phyloP scores from a whole-genome alignment of 345 rosid genomes.

The Gossypioides kirkii region DNA sequence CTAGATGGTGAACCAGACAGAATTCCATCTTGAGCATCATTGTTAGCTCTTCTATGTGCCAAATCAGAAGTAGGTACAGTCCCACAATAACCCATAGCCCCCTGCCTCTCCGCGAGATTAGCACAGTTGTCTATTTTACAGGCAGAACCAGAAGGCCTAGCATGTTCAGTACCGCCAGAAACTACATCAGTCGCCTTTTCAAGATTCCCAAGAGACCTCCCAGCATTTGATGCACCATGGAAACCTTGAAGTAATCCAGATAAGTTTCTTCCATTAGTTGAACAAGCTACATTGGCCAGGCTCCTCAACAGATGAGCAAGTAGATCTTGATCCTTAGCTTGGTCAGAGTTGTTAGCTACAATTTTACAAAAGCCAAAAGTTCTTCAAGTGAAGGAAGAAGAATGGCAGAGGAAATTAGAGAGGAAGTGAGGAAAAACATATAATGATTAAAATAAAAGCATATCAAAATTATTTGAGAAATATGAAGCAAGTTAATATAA shows the following conservation, averaged over 20 bases:
- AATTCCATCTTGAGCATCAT: conserved; percentile 14
- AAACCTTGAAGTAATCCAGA: conserved; percentile 44
- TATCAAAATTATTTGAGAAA: background rate
- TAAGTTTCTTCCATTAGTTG: conserved; percentile 32
- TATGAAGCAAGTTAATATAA: background rate
- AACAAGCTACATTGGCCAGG: conserved; percentile 37
- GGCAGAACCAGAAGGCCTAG: conserved; percentile 32
- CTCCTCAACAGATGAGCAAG: conserved; percentile 55
- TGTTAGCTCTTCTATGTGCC: conserved; percentile 18
- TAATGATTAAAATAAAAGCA: background rate
- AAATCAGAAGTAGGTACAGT: conserved; percentile 24
- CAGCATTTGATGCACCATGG: conserved; percentile 27
- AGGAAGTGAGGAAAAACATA: background rate
- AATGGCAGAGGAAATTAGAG: background rate
- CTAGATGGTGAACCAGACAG: conserved; percentile 14
- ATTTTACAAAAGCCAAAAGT: conserved; percentile 16
- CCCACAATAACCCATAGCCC: conserved; percentile 22
- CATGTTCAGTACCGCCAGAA: conserved; percentile 22
- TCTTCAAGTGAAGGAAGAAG: conserved; percentile 2
- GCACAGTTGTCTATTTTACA: conserved; percentile 21
- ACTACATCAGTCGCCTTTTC: conserved; percentile 21
- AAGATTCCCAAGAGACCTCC: conserved; percentile 27
- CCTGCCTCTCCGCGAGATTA: conserved; percentile 19
- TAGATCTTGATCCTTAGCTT: conserved; percentile 50
- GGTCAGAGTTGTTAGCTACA: conserved; percentile 54